Evolutionary conservation across 805 yeast species (phyloP).

Genomic region (Suhomyces sp.): DNA sequence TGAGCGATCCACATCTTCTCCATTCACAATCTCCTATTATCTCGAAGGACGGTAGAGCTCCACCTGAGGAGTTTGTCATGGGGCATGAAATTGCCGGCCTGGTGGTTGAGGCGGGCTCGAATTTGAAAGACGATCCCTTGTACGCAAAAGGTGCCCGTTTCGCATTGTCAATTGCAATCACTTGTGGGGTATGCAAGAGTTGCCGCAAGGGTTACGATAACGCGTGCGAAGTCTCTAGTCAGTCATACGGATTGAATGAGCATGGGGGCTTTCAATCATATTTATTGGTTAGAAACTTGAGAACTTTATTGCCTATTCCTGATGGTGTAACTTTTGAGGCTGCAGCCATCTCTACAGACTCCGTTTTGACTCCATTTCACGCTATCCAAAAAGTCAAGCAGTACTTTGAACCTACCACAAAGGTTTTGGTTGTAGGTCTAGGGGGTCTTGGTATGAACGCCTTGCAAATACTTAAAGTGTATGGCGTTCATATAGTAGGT

Average conservation of each 20-base stretch:
- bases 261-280: slow-evolving; percentile 45
- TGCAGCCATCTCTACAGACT: slow-evolving; percentile 43
- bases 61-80: slow-evolving; percentile 33
- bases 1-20: slow-evolving; percentile 41
- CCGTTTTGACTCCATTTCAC: slow-evolving; percentile 42
- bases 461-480: slow-evolving; percentile 34
- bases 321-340: slow-evolving; percentile 36
- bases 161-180: slow-evolving; percentile 24
- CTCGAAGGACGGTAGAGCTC: slow-evolving; percentile 6
- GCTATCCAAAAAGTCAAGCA: slow-evolving; percentile 36
- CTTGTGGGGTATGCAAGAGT: slow-evolving; percentile 34
- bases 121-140: slow-evolving; percentile 17
- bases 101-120: slow-evolving; percentile 29
- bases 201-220: slow-evolving; percentile 38
- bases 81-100: slow-evolving; percentile 46
- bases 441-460: slow-evolving; percentile 46
- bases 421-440: slow-evolving; percentile 37
- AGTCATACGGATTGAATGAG: slow-evolving; percentile 33
- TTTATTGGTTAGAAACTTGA: slow-evolving; percentile 32
- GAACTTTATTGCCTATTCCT: slow-evolving; percentile 37
- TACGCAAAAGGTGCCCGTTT: slow-evolving; percentile 30
- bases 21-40: slow-evolving; percentile 9
- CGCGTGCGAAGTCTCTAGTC: slow-evolving; percentile 18
- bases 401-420: slow-evolving; percentile 28
- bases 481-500: slow-evolving; percentile 32